Evolutionary conservation across 768 basidiomycete species (phyloP), one percentile per base, ranked within the genome.

Genomic region (Galerina marginata): DNA sequence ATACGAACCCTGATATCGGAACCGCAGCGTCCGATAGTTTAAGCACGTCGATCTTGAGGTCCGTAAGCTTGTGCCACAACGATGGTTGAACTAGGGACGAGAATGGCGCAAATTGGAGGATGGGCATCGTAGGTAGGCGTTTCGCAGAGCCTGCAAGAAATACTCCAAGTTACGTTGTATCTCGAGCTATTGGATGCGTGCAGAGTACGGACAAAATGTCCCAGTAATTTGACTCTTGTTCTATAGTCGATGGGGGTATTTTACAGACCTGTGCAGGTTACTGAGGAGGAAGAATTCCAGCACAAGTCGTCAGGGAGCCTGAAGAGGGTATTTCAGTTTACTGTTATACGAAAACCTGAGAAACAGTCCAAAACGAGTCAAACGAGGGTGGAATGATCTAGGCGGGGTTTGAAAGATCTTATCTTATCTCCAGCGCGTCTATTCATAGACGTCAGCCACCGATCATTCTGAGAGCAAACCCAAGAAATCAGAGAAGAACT

Each of bases 31-130:
- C 91, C 2, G 90, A 90, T 25, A 99, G 84, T 61, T 87, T 87
- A 43, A 96, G 86, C 12, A 92, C 87, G 72, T 98, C 94, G 68
- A 99, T 87, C 82, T 99, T 99, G 76, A 95, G 76, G 29, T 83
- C 77, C 1, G 93, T 92, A 42, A 99, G 89, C 53, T 89, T 86
- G 65, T 96, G 92, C 95, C 96, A 99, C 74, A 99, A 95, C 2
- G 87, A 82, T 0, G 97, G 96, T 62, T 94, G 89, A 2, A 97
- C 91, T 45, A 92, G 81, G 7, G 95, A 95, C 4, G 89, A 81
- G 67, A 99, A 88, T 0, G 96, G 95, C 44, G 89, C 81, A 71
- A 99, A 99, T 74, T 97, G 95, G 25, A 99, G 83, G 67, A 91
- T 82, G 36, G 81, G 79, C 83, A 84, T 84, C 20, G 40, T 40